These are phyloP conservation scores for Suhomyces kunorum DNA, from an alignment of 1,139 yeast genomes.

Conservation along the genomic window DNA sequence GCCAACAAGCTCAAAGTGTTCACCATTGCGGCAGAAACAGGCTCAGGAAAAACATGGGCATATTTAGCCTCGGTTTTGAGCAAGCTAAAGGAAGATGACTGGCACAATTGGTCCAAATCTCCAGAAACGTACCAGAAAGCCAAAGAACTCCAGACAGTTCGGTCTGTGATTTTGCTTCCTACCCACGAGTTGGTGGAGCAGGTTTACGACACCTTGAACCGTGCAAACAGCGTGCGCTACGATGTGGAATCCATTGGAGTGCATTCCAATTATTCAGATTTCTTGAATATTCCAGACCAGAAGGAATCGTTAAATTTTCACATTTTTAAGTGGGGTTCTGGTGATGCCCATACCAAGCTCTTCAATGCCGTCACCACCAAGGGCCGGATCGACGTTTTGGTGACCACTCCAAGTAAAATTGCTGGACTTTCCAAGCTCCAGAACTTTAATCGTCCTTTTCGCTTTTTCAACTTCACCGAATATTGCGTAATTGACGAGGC, in stretches of 20 bases:
- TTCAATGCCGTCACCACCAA: slow-evolving; percentile 43
- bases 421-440: slow-evolving; percentile 46
- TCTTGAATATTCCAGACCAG: slow-evolving; percentile 29
- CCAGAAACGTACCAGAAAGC: slow-evolving; percentile 33
- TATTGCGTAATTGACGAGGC: slow-evolving; percentile 91
- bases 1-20: slow-evolving; percentile 55
- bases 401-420: slow-evolving; percentile 81
- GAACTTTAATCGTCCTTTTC: slow-evolving; percentile 50
- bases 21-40: slow-evolving; percentile 93
- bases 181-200: slow-evolving; percentile 88
- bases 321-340: slow-evolving; percentile 59
- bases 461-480: slow-evolving; percentile 46
- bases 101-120: slow-evolving; percentile 29
- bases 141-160: slow-evolving; percentile 45
- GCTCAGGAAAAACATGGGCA: slow-evolving; percentile 95
- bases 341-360: slow-evolving; percentile 51
- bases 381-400: slow-evolving; percentile 70
- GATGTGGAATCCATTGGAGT: slow-evolving; percentile 21
- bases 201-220: slow-evolving; percentile 55
- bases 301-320: slow-evolving; percentile 40
- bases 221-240: slow-evolving; percentile 34
- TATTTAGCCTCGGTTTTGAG: slow-evolving; percentile 77
- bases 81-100: slow-evolving; percentile 59
- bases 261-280: slow-evolving; percentile 25
- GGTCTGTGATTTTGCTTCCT: slow-evolving; percentile 78